A percentile compares a stretch with the other conserved stretches of the same genome.
phyloP scores from a whole-genome alignment of 176 grass and related monocot genomes.

The Cenchrus americanus region DNA sequence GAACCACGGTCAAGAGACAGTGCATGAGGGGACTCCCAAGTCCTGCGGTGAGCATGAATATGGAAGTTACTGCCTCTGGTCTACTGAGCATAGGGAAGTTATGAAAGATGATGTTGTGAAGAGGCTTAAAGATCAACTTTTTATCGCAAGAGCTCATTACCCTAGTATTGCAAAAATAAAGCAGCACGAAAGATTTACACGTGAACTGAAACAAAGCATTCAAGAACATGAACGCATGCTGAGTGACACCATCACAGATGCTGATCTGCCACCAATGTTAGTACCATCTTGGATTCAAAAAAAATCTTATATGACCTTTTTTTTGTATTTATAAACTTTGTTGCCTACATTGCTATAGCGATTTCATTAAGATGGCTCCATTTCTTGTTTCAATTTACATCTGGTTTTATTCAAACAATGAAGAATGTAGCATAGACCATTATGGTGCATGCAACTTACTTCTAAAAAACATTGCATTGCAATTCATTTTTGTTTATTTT shows the following conservation, averaged over 20 bases:
- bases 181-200: slow-evolving; percentile 58
- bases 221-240: slow-evolving; percentile 90
- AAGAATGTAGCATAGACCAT: slow-evolving; percentile 12
- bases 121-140: slow-evolving; percentile 82
- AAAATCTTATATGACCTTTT: slow-evolving; percentile 13
- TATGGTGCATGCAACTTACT: background rate
- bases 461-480: background rate
- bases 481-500: slow-evolving; percentile 11
- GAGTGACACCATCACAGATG: slow-evolving; percentile 74
- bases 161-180: slow-evolving; percentile 81
- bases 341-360: background rate
- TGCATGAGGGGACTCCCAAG: slow-evolving; percentile 32
- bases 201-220: slow-evolving; percentile 77
- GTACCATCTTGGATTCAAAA: background rate
- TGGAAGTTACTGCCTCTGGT: slow-evolving; percentile 89
- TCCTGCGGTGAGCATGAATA: slow-evolving; percentile 79
- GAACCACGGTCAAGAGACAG: slow-evolving; percentile 32
- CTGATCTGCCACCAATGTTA: slow-evolving; percentile 66
- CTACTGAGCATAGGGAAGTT: slow-evolving; percentile 69
- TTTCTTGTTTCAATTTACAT: background rate
- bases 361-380: slow-evolving; percentile 2
- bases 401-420: background rate
- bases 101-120: slow-evolving; percentile 76
- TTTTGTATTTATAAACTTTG: background rate
- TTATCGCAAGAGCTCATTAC: slow-evolving; percentile 84